phyloP scores from a whole-genome alignment of 768 basidiomycete species.

The Boletus subcaerulescens region DNA sequence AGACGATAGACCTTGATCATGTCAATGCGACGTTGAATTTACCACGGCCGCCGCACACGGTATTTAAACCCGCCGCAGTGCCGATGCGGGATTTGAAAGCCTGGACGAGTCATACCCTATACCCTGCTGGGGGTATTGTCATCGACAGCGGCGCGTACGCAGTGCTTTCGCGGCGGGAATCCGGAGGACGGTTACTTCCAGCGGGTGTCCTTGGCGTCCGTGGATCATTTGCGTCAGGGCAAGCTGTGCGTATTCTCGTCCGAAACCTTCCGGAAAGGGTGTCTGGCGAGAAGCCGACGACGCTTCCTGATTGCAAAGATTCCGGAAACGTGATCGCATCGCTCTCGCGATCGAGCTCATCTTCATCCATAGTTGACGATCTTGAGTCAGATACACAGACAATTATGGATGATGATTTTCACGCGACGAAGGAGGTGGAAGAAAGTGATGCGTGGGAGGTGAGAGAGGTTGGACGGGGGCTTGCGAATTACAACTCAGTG shows the following conservation, averaged over 20 bases:
- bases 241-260: slow-evolving; percentile 85
- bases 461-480: slow-evolving; percentile 88
- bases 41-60: slow-evolving; percentile 75
- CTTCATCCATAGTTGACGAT: slow-evolving; percentile 31
- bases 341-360: slow-evolving; percentile 39
- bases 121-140: slow-evolving; percentile 82
- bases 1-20: slow-evolving; percentile 23
- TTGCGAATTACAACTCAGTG: slow-evolving; percentile 93
- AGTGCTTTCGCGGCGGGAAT: slow-evolving; percentile 80
- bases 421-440: slow-evolving; percentile 31
- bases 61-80: slow-evolving; percentile 72
- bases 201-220: slow-evolving; percentile 86
- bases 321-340: slow-evolving; percentile 27
- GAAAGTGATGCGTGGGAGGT: slow-evolving; percentile 62
- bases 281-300: slow-evolving; percentile 27
- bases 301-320: slow-evolving; percentile 19
- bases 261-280: slow-evolving; percentile 34
- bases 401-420: slow-evolving; percentile 33
- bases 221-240: slow-evolving; percentile 90
- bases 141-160: slow-evolving; percentile 87
- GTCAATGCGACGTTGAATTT: slow-evolving; percentile 23
- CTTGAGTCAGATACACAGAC: slow-evolving; percentile 21
- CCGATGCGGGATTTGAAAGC: slow-evolving; percentile 86
- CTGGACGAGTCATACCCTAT: slow-evolving; percentile 96
- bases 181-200: slow-evolving; percentile 88